Evolutionary conservation across 2,329 filamentous ascomycete genomes (phyloP), one percentile per base, ranked within the genome.

Genomic region (Paraphoma chrysanthemicola): DNA sequence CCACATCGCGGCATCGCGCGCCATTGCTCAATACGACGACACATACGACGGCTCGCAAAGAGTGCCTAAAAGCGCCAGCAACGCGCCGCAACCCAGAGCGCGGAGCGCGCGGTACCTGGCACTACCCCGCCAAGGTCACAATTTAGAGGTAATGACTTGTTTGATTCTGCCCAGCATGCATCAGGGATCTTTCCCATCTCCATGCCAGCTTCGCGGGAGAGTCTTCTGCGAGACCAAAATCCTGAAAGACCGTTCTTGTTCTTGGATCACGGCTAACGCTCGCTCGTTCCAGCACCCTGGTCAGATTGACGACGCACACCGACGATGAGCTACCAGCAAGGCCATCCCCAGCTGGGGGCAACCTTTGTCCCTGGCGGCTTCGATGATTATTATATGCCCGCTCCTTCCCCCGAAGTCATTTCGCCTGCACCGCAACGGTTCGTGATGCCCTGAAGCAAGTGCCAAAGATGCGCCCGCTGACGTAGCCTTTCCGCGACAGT

Each of bases 401-500:
- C 73, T 31, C 70, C 75, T 57, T 72, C 73, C 58, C 86, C 86
- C 62, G 87, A 89, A 76, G 80, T 90, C 70, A 84, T 90, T 63
- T 88, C 88, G 69, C 89, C 89, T 53, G 84, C 86, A 68, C 89
- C 89, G 61, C 88, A 91, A 80, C 85, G 88, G 88, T 89, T 79
- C 68, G 82, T 75, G 58, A 60, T 58, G 56, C 62, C 57, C 64
- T 56, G 59, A 54, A 28, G 30, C 29, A 28, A 12, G 16, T 38
- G 14, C 30, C 11, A 51, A 56, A 53, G 54, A 54, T 56, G 53
- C 58, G 52, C 59, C 51, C 42, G 72, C 73, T 73, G 70, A 74
- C 70, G 61, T 69, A 64, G 53, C 54, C 41, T 42, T 51, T 38
- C 53, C 52, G 58, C 54, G 54, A 74, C 78, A 96, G 92, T 82